phyloP scores from a whole-genome alignment of 176 grass and related monocot species.

The Triticum turgidum region DNA sequence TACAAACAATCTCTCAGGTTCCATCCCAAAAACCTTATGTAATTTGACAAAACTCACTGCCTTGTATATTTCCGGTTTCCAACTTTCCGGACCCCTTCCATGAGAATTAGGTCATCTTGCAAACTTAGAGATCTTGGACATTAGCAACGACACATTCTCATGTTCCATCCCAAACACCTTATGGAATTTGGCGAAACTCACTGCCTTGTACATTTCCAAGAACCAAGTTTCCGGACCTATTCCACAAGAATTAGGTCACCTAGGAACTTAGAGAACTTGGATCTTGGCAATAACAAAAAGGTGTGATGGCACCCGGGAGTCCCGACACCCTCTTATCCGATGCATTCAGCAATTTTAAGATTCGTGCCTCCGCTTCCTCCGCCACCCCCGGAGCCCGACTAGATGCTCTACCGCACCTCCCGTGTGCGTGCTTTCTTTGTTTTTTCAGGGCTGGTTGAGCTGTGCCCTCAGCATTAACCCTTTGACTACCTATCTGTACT shows the following conservation, averaged over 20 bases:
- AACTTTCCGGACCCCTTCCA: not conserved
- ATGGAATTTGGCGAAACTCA: not conserved
- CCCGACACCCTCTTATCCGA: too few species aligned
- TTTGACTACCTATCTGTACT: too few species aligned
- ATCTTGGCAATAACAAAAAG: not conserved
- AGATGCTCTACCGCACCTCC: too few species aligned
- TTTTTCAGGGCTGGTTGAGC: too few species aligned
- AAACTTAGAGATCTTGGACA: not conserved
- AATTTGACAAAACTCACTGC: not conserved
- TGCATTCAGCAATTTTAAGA: too few species aligned
- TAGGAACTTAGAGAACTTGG: not conserved
- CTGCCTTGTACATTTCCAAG: not conserved
- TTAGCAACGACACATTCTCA: not conserved
- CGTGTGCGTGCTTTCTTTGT: too few species aligned
- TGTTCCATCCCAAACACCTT: too few species aligned
- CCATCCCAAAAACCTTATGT: too few species aligned
- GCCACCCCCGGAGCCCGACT: too few species aligned
- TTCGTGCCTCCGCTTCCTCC: too few species aligned
- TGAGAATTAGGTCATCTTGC: not conserved
- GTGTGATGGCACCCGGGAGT: too few species aligned
- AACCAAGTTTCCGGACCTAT: not conserved
- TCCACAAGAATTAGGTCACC: not conserved
- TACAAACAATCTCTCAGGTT: not conserved
- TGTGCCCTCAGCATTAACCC: too few species aligned
- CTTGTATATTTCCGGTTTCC: accelerated